Conservation (phyloP, 129 eudicot species). For the Ambrosia trifida region DNA sequence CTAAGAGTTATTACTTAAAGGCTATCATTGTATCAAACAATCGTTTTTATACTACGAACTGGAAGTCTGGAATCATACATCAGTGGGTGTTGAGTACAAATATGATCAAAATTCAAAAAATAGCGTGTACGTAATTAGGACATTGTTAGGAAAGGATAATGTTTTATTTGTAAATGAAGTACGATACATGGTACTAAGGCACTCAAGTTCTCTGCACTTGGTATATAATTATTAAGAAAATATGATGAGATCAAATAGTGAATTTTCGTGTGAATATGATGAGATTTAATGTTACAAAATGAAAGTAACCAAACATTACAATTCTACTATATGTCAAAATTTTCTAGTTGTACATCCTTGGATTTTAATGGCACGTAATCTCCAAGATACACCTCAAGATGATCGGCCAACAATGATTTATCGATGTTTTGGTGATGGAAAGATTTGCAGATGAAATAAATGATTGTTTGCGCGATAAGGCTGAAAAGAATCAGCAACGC, state of each 20-base stretch:
- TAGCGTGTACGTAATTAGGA: too few relatives aligned
- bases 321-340: conserved; percentile 21
- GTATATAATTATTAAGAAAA: too few relatives aligned
- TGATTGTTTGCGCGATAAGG: conserved; percentile 40
- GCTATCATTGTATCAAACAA: too few relatives aligned
- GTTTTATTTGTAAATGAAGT: too few relatives aligned
- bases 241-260: background rate
- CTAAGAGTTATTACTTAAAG: too few relatives aligned
- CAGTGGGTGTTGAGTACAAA: too few relatives aligned
- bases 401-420: conserved; percentile 55
- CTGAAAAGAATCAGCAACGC: conserved; percentile 39
- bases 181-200: too few relatives aligned
- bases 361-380: conserved; percentile 45
- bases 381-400: conserved; percentile 58
- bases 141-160: too few relatives aligned
- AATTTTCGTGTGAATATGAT: background rate
- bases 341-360: conserved; percentile 48
- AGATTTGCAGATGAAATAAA: conserved; percentile 60
- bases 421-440: conserved; percentile 57
- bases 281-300: conserved; percentile 4
- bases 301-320: background rate
- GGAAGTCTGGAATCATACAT: too few relatives aligned
- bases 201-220: too few relatives aligned
- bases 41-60: too few relatives aligned
- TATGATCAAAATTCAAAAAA: too few relatives aligned